Base-by-base conservation (phyloP, 2,329 filamentous ascomycete species). In the Diaporthe eres region DNA sequence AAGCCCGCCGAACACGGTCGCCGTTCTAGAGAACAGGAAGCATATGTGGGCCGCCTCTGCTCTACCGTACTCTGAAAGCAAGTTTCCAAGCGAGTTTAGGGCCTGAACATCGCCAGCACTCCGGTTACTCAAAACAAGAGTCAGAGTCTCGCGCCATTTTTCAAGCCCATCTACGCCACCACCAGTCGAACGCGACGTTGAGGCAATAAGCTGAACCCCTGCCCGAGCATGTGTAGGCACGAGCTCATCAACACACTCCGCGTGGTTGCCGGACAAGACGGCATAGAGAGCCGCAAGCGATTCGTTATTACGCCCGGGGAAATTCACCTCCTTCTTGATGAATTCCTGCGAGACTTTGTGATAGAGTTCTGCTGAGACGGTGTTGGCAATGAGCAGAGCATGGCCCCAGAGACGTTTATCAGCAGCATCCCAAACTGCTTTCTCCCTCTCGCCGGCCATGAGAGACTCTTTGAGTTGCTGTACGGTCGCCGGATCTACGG, bases 371-470 rank as follows among this genome's bases (percentile, higher is more conserved):
- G 94, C 88, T 1, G 95, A 97, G 85, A 98, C 83, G 0, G 92
- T 92, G 77, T 92, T 90, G 1, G 97, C 94, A 49, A 99, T 93
- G 28, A 99, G 88, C 90, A 99, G 94, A 4, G 97, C 97, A 83
- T 99, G 97, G 2, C 95, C 97, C 97, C 97, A 99, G 3, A 99
- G 87, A 67, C 96, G 92, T 83, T 96, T 95, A 83, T 99, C 97
- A 44, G 95, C 96, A 6, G 97, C 96, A 78, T 94, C 89, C 96
- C 96, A 98, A 0, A 97, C 94, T 7, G 97, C 97, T 79, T 96
- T 95, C 81, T 98, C 95, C 31, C 95, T 91, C 63, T 98, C 93
- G 13, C 97, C 97, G 73, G 91, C 87, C 12, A 98, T 88, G 6
- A 99, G 89, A 80, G 92, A 88, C 61, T 89, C 92, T 39, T 94